These are phyloP conservation scores for Leonotis leonurus DNA, from an alignment of 257 asterid genomes.

Conservation along the genomic window DNA sequence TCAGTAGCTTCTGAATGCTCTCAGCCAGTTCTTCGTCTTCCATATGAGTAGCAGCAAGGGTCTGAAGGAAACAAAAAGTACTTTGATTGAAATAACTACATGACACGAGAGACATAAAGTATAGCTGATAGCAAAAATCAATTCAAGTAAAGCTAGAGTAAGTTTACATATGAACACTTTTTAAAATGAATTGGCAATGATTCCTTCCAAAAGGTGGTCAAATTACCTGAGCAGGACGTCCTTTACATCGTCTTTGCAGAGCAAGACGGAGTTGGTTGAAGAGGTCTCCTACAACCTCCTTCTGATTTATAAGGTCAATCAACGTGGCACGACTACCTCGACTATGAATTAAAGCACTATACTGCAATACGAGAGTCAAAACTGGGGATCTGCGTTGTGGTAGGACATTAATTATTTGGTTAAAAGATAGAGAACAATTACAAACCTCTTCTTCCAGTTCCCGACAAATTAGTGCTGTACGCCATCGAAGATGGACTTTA, in stretches of 20 bases:
- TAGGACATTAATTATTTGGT: neutral
- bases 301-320: constrained; percentile 76
- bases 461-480: constrained; percentile 89
- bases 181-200: neutral
- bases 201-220: neutral
- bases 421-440: constrained; percentile 5
- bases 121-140: neutral
- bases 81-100: neutral
- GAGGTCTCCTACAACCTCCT: constrained; percentile 87
- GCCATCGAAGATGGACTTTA: constrained; percentile 87
- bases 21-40: constrained; percentile 67
- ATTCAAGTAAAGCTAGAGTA: constrained; percentile 3
- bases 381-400: neutral
- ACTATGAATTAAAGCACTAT: constrained; percentile 62
- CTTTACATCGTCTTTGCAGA: constrained; percentile 64
- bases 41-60: constrained; percentile 83
- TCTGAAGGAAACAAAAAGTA: constrained; percentile 33
- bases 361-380: constrained; percentile 44
- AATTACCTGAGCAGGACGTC: constrained; percentile 85
- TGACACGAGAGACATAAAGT: neutral
- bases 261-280: constrained; percentile 93
- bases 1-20: constrained; percentile 82
- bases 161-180: neutral
- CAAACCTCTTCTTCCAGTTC: constrained; percentile 86
- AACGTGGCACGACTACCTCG: constrained; percentile 55